Evolutionary conservation across 345 rosid genomes (phyloP), one percentile per base, ranked within the genome.

Genomic region (Cochlearia excelsa): DNA sequence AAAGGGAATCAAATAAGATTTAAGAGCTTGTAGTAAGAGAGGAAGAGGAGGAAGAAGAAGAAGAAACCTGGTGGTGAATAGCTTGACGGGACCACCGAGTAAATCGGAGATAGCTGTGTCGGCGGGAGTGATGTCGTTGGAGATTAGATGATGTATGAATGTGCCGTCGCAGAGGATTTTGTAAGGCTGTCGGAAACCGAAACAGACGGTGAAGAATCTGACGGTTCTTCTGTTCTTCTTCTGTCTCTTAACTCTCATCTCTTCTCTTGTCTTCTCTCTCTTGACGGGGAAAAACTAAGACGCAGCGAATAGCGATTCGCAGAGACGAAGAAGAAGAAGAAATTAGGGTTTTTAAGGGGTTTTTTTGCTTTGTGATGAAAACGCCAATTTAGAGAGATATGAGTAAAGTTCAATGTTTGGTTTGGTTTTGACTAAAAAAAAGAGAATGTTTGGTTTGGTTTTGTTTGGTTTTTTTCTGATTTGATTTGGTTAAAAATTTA

Each of bases 101-200:
- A 80, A 75, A 31, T 68, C 81, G 11, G 88, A 65, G 49, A 89
- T 69, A 49, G 91, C 85, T 3, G 75, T 68, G 42, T 93, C 94
- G 6, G 92, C 88, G 50, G 95, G 89, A 29, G 74, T 75, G 45
- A 89, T 71, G 16, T 64, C 44, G 54, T 84, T 64, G 8, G 61
- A 60, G 4, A 89, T 73, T 39, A 85, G 86, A 67, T 89, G 89
- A 47, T 87, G 87, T 27, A 93, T 70, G 61, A 93, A 85, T 0
- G 97, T 89, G 0, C 95, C 95, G 58, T 93, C 99, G 43, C 91
- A 89, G 0, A 89, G 77, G 34, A 89, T 79, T 72, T 90, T 90
- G 78, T 66, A 89, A 0, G 99, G 92, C 60, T 82, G 86, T 30
- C 95, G 75, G 67, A 89, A 87, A 1, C 90, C 95, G 41, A 69